Percentiles rank a stretch among this genome's conserved stretches.
Evolutionary conservation across 495 filamentous ascomycete species (phyloP).

Genomic region (Penicillium longicatenatum): DNA sequence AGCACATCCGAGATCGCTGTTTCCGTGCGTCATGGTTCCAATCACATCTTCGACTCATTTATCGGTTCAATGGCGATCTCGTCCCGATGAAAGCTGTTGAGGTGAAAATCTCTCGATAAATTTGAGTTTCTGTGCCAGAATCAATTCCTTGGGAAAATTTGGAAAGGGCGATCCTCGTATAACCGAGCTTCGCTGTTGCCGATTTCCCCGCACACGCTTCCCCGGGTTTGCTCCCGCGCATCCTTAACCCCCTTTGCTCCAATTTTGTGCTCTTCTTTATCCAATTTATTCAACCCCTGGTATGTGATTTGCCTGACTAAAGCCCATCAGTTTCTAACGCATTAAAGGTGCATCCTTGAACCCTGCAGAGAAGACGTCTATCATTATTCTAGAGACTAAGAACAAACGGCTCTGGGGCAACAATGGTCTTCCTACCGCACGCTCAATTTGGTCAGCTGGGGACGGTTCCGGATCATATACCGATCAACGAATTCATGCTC

Average conservation of each 20-base stretch:
- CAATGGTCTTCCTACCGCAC: conserved; percentile 80
- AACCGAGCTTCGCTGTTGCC: not conserved
- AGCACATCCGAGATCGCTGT: too few relatives aligned
- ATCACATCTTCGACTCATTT: too few relatives aligned
- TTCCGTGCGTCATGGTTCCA: too few relatives aligned
- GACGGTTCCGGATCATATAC: conserved; percentile 72
- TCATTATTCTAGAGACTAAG: too few relatives aligned
- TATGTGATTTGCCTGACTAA: not conserved
- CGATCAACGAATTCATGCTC: conserved; percentile 79
- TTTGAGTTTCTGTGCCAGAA: too few relatives aligned
- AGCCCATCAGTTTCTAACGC: not conserved
- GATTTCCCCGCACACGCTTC: conserved; percentile 8
- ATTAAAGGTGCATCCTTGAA: not conserved
- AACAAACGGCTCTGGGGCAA: conserved; percentile 10
- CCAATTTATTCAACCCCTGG: not conserved
- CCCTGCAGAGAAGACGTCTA: too few relatives aligned
- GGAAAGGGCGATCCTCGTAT: too few relatives aligned
- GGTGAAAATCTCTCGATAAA: too few relatives aligned
- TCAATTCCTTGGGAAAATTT: too few relatives aligned
- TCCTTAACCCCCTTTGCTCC: not conserved
- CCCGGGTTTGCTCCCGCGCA: not conserved
- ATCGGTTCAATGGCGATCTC: too few relatives aligned
- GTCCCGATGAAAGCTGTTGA: too few relatives aligned
- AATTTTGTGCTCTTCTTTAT: not conserved
- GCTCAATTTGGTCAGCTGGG: conserved; percentile 68